A percentile compares a stretch with the other conserved stretches of the same genome.
Evolutionary conservation across 2,329 filamentous ascomycete genomes (phyloP).

Genomic region (Arthroderma sp.): DNA sequence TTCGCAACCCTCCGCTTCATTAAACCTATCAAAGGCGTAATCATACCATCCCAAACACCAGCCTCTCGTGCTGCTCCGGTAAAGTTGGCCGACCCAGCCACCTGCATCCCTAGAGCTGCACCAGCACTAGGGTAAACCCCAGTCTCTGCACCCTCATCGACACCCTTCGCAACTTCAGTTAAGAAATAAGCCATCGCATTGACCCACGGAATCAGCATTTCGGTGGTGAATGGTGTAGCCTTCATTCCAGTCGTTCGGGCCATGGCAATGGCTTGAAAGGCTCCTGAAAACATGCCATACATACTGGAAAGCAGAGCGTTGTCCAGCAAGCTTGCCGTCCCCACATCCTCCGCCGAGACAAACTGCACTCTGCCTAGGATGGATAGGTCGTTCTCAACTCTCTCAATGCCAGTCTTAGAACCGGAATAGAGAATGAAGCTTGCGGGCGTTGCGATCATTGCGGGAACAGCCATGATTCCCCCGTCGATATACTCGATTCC

Average conservation of each 20-base stretch:
- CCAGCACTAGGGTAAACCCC: background rate
- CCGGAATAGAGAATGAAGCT: conserved; percentile 2
- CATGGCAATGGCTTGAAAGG: conserved; percentile 1
- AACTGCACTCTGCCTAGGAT: background rate
- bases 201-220: background rate
- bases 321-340: background rate
- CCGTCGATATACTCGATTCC: conserved; percentile 3
- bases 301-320: conserved; percentile 2
- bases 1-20: background rate
- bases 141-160: background rate
- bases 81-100: background rate
- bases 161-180: background rate
- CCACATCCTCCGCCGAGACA: background rate
- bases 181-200: background rate
- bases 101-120: background rate
- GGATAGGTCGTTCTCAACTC: background rate
- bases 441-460: background rate
- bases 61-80: background rate
- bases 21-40: background rate
- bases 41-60: conserved; percentile 1
- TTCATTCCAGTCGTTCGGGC: background rate
- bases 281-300: conserved; percentile 5
- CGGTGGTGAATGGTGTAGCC: background rate
- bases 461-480: conserved; percentile 4
- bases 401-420: background rate